Evolutionary conservation across 176 grass and related monocot genomes (phyloP).

Genomic region (Aechmea fasciata): DNA sequence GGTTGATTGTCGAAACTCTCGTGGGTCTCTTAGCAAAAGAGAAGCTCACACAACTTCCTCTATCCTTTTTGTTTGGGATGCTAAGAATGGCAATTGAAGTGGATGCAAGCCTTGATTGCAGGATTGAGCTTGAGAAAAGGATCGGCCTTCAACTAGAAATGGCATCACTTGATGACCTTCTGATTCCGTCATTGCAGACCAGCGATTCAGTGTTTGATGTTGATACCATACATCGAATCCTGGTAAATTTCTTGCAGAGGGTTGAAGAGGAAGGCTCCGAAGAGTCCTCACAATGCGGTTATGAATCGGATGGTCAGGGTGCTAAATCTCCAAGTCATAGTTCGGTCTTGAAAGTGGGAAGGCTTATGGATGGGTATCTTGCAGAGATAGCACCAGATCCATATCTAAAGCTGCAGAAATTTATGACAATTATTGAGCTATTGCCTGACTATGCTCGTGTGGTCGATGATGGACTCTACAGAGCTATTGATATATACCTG

Average conservation of each 20-base stretch:
- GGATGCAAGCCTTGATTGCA: conserved; percentile 38
- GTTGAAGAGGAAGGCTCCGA: conserved; percentile 69
- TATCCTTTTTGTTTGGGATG: conserved; percentile 92
- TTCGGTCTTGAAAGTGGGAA: conserved; percentile 71
- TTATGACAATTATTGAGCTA: conserved; percentile 81
- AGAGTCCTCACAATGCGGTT: conserved; percentile 49
- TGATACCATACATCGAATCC: conserved; percentile 71
- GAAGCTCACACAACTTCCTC: conserved; percentile 55
- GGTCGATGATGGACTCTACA: conserved; percentile 79
- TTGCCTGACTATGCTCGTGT: conserved; percentile 77
- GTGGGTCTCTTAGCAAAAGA: conserved; percentile 61
- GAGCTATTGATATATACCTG: conserved; percentile 90
- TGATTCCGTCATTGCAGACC: conserved; percentile 56
- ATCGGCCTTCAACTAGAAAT: conserved; percentile 73
- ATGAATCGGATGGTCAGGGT: conserved; percentile 44
- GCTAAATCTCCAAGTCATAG: conserved; percentile 61
- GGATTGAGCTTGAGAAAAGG: conserved; percentile 73
- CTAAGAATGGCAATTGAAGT: conserved; percentile 81
- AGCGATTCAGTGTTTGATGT: conserved; percentile 86
- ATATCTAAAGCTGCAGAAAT: conserved; percentile 76
- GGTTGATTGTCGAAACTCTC: conserved; percentile 53
- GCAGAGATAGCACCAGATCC: conserved; percentile 80
- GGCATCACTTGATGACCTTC: conserved; percentile 74
- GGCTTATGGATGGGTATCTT: conserved; percentile 52
- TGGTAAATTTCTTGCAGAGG: conserved; percentile 79